Evolutionary conservation across 2,329 filamentous ascomycete genomes (phyloP), one percentile per base, ranked within the genome.

Genomic region (Chalaropsis thielavioides): DNA sequence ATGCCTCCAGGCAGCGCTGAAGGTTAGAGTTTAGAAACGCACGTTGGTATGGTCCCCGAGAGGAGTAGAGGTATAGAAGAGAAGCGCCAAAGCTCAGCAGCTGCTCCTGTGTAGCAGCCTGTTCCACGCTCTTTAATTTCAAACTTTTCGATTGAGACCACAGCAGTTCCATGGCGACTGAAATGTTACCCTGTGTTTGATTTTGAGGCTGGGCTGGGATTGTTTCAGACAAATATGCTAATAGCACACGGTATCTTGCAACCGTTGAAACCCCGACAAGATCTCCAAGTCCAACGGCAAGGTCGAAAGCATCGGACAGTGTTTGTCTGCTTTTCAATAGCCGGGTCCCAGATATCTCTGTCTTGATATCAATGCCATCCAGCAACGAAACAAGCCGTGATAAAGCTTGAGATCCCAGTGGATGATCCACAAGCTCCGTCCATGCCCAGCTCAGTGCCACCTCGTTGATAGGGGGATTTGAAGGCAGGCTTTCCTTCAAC

Each of bases 61-160:
- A 13, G 17, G 85, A 78, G 72, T 95, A 86, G 68, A 83, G 75
- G 67, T 84, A 82, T 0, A 96, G 74, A 0, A 96, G 75, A 8
- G 78, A 80, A 5, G 86, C 80, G 38, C 85, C 82, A 65, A 80
- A 80, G 75, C 95, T 89, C 17, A 92, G 81, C 0, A 90, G 75
- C 0, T 81, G 75, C 72, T 95, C 88, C 44, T 83, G 80, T 1
- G 75, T 70, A 0, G 74, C 68, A 7, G 74, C 73, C 0, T 68
- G 59, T 5, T 69, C 70, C 5, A 73, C 69, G 6, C 73, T 71
- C 41, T 75, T 76, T 2, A 75, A 71, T 4, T 72, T 70, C 3
- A 84, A 73, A 2, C 78, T 78, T 0, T 71, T 69, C 8, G 78
- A 81, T 66, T 75, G 78, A 10, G 69, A 69, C 41, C 72, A 75